A percentile compares a stretch with the other conserved stretches of the same genome.
These are phyloP conservation scores for Alternaria angustiovoidea DNA, from an alignment of 2,329 filamentous ascomycete genomes.

Conservation along the genomic window DNA sequence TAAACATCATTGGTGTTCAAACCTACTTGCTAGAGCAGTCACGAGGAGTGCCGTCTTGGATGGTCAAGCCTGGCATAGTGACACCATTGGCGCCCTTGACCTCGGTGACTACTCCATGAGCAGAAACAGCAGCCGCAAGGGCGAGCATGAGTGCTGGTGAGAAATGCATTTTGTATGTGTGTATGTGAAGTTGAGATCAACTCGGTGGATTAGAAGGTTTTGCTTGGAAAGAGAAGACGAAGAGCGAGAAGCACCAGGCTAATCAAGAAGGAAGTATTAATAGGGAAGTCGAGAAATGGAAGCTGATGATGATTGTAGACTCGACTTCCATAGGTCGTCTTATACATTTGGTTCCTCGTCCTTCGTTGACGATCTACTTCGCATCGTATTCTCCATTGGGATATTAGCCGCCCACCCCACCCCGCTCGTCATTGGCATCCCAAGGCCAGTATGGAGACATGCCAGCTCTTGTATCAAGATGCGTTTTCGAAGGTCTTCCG, in stretches of 20 bases:
- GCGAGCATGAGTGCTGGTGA: conserved; percentile 36
- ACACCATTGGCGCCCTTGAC: conserved; percentile 69
- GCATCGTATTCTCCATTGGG: conserved; percentile 12
- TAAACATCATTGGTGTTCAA: background rate
- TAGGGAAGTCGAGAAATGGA: conserved; percentile 20
- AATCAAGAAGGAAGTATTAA: conserved; percentile 21
- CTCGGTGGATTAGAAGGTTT: conserved; percentile 15
- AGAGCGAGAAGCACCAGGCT: conserved; percentile 31
- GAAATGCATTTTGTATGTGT: conserved; percentile 37
- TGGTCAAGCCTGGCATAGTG: conserved; percentile 67
- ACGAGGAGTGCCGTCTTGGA: conserved; percentile 72
- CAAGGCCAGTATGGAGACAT: conserved; percentile 16
- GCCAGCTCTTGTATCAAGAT: conserved; percentile 27
- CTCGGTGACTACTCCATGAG: conserved; percentile 66
- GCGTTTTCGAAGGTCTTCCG: conserved; percentile 11
- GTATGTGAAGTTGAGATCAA: conserved; percentile 24
- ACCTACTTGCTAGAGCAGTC: conserved; percentile 64
- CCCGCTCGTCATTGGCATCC: conserved; percentile 4
- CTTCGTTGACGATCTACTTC: background rate
- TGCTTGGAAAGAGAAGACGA: conserved; percentile 14
- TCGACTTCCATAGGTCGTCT: conserved; percentile 18
- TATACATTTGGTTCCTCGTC: conserved; percentile 22
- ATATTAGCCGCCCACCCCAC: conserved; percentile 12
- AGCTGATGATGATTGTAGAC: conserved; percentile 25
- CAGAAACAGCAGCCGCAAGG: conserved; percentile 56